phyloP scores from a whole-genome alignment of 768 basidiomycete genomes.

The Lyophyllum decastes region DNA sequence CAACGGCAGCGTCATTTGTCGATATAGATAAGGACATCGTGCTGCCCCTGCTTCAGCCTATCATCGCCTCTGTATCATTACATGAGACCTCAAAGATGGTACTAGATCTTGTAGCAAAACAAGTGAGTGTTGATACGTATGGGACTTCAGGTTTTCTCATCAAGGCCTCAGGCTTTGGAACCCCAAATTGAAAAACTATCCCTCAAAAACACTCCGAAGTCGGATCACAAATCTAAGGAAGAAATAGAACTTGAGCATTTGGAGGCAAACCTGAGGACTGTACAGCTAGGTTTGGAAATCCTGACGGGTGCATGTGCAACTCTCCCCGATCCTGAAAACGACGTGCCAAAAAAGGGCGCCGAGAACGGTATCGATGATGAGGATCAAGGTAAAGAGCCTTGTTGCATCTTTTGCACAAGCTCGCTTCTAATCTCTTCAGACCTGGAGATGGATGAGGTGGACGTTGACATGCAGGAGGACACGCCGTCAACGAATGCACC shows the following conservation, averaged over 20 bases:
- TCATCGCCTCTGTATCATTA: constrained; percentile 62
- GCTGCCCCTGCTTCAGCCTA: constrained; percentile 68
- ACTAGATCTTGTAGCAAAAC: constrained; percentile 49
- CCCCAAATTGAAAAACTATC: constrained; percentile 58
- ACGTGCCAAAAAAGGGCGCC: constrained; percentile 35
- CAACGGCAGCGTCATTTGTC: constrained; percentile 56
- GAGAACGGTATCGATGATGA: constrained; percentile 32
- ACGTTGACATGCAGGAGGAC: constrained; percentile 44
- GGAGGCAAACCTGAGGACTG: constrained; percentile 70
- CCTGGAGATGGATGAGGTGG: constrained; percentile 24
- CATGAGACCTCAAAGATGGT: constrained; percentile 48
- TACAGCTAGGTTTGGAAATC: constrained; percentile 85
- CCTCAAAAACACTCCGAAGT: constrained; percentile 66
- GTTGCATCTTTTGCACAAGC: not conserved
- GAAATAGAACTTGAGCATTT: constrained; percentile 74
- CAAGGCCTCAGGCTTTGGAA: constrained; percentile 41
- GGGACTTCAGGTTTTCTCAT: not conserved
- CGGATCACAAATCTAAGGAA: constrained; percentile 71
- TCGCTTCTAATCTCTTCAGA: constrained; percentile 1
- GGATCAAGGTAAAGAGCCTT: constrained; percentile 11
- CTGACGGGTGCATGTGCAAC: constrained; percentile 88
- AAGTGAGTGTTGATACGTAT: constrained; percentile 39
- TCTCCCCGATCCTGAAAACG: constrained; percentile 71
- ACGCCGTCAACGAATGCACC: constrained; percentile 36
- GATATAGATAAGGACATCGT: constrained; percentile 75